These are phyloP conservation scores for Eruca vesicaria DNA, from an alignment of 441 rosid species.

Conservation along the genomic window DNA sequence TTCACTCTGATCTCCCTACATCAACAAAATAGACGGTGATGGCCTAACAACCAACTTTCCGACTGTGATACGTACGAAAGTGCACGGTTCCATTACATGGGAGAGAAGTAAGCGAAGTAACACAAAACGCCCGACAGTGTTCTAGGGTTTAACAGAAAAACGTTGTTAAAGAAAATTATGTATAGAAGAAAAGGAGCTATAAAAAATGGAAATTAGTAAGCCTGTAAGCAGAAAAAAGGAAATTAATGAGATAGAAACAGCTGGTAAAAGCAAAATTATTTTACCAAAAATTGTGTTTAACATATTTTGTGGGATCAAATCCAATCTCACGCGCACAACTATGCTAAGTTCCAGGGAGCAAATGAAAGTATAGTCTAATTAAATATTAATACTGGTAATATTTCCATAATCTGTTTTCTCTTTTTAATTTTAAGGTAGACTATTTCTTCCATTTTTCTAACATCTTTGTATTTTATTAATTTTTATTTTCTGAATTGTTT, in stretches of 20 bases:
- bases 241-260: neutral
- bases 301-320: neutral
- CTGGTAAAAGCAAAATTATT: neutral
- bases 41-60: neutral
- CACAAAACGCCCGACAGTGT: neutral
- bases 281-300: neutral
- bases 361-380: too few species aligned
- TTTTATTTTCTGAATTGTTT: too few species aligned
- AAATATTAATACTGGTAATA: too few species aligned
- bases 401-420: too few species aligned
- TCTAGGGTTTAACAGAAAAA: conserved; percentile 6
- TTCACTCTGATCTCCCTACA: too few species aligned
- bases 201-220: too few species aligned
- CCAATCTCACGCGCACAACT: neutral
- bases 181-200: too few species aligned
- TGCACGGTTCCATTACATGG: conserved; percentile 5
- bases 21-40: neutral
- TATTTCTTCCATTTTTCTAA: too few species aligned
- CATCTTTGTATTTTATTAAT: too few species aligned
- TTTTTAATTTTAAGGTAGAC: too few species aligned
- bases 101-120: neutral
- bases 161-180: neutral
- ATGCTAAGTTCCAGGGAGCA: too few species aligned
- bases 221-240: too few species aligned
- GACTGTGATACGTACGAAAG: conserved; percentile 3